Evolutionary conservation across 2,329 filamentous ascomycete species (phyloP).

Genomic region (Chalara sp.): DNA sequence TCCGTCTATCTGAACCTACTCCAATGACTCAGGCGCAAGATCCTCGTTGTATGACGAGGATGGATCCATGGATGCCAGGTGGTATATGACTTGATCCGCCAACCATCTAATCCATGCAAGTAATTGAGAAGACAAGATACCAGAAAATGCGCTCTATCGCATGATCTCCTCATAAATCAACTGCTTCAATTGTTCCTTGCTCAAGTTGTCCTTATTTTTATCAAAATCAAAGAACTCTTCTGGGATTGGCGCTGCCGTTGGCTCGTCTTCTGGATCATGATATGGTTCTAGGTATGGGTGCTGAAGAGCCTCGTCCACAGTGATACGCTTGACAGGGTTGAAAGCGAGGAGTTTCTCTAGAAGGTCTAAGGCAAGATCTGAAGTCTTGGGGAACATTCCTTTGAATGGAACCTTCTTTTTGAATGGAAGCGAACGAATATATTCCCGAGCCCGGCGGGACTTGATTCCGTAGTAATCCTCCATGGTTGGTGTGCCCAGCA

Average conservation of each 20-base stretch:
- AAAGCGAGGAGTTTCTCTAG: conserved; percentile 95
- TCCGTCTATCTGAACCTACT: too few relatives aligned
- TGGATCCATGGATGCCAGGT: too few relatives aligned
- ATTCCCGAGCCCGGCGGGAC: conserved; percentile 91
- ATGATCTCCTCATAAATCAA: conserved; percentile 97
- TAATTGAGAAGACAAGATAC: too few relatives aligned
- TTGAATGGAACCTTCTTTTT: conserved; percentile 99
- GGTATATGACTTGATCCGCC: too few relatives aligned
- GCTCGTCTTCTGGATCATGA: conserved; percentile 97
- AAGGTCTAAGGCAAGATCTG: conserved; percentile 88
- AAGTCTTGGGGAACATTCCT: conserved; percentile 97
- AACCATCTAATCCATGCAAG: not conserved
- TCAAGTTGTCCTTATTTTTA: conserved; percentile 98
- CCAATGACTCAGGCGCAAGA: too few relatives aligned
- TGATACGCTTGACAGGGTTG: conserved; percentile 98
- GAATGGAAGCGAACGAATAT: conserved; percentile 95
- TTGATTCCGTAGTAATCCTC: conserved; percentile 99
- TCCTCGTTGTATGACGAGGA: too few relatives aligned
- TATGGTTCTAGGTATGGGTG: conserved; percentile 98
- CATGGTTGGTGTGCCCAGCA: conserved; percentile 97
- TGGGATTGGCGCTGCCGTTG: conserved; percentile 90
- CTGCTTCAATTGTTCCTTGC: conserved; percentile 96
- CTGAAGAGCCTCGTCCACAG: conserved; percentile 92
- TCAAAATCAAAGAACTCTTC: conserved; percentile 99
- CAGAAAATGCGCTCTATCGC: conserved; percentile 18